A percentile compares a stretch with the other conserved stretches of the same genome.
phyloP scores from a whole-genome alignment of 208 protist genomes.

The Vickermania ingenoplastis region DNA sequence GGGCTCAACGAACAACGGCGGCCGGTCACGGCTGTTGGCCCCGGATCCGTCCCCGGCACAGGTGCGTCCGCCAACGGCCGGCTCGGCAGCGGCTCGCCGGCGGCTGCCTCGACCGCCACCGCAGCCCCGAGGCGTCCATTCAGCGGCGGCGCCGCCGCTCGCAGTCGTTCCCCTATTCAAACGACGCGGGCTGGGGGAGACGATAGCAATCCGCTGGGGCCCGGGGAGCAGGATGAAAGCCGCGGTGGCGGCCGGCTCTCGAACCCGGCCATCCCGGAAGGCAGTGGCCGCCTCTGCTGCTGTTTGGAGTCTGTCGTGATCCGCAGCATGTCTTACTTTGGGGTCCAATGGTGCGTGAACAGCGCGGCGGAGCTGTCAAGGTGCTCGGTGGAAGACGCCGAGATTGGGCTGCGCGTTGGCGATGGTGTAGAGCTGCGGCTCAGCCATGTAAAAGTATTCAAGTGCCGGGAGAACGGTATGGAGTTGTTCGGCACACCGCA shows the following conservation, averaged over 20 bases:
- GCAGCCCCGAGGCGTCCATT: background rate
- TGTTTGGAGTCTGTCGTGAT: background rate
- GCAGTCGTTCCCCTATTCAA: too few relatives aligned
- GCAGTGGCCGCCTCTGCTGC: background rate
- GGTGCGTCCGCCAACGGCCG: background rate
- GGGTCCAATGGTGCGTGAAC: background rate
- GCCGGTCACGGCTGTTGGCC: background rate
- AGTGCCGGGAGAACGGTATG: background rate
- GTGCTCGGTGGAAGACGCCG: background rate
- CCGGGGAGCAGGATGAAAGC: too few relatives aligned
- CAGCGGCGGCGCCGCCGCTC: background rate
- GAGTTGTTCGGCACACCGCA: background rate
- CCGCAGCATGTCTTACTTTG: background rate
- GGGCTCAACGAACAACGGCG: background rate
- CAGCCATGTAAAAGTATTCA: background rate
- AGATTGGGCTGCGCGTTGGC: background rate
- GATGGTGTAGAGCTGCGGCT: background rate
- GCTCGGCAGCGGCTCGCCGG: background rate
- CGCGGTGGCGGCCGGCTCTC: background rate
- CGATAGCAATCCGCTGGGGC: background rate
- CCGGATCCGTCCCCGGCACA: background rate
- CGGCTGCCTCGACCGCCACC: background rate
- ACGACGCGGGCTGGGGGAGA: background rate
- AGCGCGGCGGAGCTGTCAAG: background rate
- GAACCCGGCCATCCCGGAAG: background rate